Evolutionary conservation across 164 flowering plant genomes (phyloP).

Genomic region (Nelumbo lutea): DNA sequence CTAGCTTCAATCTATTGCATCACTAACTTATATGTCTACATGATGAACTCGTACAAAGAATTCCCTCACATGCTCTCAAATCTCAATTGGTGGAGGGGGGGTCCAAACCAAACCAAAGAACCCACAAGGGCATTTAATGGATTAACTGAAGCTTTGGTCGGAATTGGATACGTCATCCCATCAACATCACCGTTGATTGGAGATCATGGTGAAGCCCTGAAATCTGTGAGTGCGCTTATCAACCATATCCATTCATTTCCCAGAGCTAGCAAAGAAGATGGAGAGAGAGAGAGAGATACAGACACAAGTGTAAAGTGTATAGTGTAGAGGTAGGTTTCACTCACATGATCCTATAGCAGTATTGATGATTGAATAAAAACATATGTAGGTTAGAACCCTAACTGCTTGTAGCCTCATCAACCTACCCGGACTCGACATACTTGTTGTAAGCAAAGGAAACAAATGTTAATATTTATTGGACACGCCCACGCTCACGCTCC

Average conservation of each 20-base stretch:
- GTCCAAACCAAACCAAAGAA: no score
- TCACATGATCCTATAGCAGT: conserved; percentile 8
- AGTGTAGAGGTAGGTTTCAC: neutral
- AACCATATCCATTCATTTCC: neutral
- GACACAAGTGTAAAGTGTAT: neutral
- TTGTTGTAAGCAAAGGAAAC: conserved; percentile 60
- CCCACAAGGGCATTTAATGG: no score
- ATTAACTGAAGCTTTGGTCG: no score
- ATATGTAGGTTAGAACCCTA: conserved; percentile 30
- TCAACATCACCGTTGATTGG: no score
- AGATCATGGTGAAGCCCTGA: neutral
- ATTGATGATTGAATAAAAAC: conserved; percentile 36
- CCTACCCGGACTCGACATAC: conserved; percentile 32
- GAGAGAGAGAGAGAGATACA: conserved; percentile 4
- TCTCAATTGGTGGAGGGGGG: no score
- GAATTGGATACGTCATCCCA: no score
- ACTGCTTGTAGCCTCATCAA: conserved; percentile 32
- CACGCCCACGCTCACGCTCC: conserved; percentile 32
- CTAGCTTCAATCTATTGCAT: no score
- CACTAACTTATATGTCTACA: no score
- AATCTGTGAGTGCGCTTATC: neutral
- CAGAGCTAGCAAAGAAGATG: neutral
- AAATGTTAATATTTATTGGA: conserved; percentile 32
- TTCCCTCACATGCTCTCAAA: no score
- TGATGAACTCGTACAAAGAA: no score